Percentiles rank a stretch among this genome's conserved stretches.
These are phyloP conservation scores for Lunasporangiospora selenospora DNA, from an alignment of 192 early-diverging fungal species.

Conservation along the genomic window DNA sequence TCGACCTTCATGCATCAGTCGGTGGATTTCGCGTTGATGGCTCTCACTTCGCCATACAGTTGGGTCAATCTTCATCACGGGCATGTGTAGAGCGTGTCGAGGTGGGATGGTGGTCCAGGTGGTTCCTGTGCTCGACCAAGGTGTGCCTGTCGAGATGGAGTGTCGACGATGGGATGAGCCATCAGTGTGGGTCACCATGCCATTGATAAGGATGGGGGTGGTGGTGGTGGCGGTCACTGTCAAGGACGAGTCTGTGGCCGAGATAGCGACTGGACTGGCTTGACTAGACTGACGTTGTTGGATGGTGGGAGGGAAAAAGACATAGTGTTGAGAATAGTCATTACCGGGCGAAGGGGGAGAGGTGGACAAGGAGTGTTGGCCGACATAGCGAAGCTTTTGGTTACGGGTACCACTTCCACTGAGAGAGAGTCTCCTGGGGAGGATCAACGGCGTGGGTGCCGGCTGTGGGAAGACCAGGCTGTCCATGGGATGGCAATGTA, in stretches of 20 bases:
- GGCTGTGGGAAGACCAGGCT: slow-evolving; percentile 6
- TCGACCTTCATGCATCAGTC: slow-evolving; percentile 29
- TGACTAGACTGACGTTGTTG: too few relatives aligned
- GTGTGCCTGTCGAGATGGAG: slow-evolving; percentile 8
- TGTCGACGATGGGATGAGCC: slow-evolving; percentile 15
- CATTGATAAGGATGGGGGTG: neutral
- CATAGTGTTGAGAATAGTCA: neutral
- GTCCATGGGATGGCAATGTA: slow-evolving; percentile 8
- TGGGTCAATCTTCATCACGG: slow-evolving; percentile 36
- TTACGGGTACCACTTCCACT: neutral
- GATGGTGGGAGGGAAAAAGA: neutral
- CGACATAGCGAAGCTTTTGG: neutral
- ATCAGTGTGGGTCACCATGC: neutral
- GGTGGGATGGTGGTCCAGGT: slow-evolving; percentile 20
- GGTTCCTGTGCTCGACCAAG: neutral
- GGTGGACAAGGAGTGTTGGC: neutral
- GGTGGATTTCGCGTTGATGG: slow-evolving; percentile 31
- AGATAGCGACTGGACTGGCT: too few relatives aligned
- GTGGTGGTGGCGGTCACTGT: neutral
- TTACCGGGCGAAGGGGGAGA: neutral
- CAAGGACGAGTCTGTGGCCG: too few relatives aligned
- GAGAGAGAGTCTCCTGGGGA: slow-evolving; percentile 11
- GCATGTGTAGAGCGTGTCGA: slow-evolving; percentile 35
- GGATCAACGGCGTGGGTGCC: slow-evolving; percentile 8
- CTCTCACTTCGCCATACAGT: slow-evolving; percentile 17